Conservation (phyloP, 2,329 filamentous ascomycete genomes). For the Cytospora paraplurivora region DNA sequence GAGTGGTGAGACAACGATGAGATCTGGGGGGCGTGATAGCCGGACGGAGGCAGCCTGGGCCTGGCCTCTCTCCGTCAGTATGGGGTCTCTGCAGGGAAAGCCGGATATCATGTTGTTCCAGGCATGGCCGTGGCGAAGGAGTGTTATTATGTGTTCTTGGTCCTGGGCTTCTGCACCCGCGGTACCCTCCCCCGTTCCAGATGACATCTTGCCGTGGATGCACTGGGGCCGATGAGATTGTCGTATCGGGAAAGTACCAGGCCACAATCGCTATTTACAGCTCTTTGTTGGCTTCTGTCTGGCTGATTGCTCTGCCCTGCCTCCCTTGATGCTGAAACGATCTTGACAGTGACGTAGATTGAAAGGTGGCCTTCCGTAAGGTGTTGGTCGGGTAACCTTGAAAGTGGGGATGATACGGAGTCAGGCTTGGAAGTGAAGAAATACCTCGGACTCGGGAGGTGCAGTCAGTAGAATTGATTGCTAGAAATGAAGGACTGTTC, state of each 20-base stretch:
- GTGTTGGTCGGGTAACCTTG: neutral
- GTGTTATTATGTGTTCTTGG: conserved; percentile 17
- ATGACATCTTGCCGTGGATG: neutral
- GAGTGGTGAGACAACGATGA: conserved; percentile 25
- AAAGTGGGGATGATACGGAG: neutral
- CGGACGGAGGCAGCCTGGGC: conserved; percentile 15
- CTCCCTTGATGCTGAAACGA: neutral
- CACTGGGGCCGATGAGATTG: neutral
- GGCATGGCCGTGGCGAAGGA: conserved; percentile 26
- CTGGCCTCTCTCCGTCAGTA: conserved; percentile 18
- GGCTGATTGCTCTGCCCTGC: neutral
- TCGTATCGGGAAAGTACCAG: neutral
- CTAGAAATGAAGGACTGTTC: neutral
- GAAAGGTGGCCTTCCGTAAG: neutral
- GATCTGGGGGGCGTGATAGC: conserved; percentile 20
- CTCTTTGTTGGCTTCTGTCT: neutral
- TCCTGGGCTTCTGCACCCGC: conserved; percentile 5
- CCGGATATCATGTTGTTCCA: conserved; percentile 27
- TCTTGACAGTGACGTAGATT: neutral
- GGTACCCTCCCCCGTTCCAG: conserved; percentile 1
- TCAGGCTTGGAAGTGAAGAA: neutral
- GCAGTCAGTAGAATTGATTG: neutral
- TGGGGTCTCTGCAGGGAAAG: conserved; percentile 24
- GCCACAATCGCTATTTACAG: neutral
- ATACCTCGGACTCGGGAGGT: neutral